phyloP scores from a whole-genome alignment of 1,139 yeast species.

The Taphrina wiesneri region DNA sequence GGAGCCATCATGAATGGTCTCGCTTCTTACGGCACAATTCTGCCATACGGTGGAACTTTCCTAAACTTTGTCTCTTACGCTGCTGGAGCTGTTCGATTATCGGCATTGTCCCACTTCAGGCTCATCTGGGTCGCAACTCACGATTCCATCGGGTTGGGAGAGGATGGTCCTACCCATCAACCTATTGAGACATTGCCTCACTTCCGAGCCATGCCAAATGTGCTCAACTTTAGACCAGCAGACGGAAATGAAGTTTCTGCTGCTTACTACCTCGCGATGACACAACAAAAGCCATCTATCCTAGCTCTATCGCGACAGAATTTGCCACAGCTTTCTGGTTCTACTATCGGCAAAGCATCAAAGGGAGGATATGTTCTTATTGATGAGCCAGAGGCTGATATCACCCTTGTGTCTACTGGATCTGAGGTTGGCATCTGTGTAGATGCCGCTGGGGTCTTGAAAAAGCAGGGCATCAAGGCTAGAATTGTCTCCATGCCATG shows the following conservation, averaged over 20 bases:
- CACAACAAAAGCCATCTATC: conserved; percentile 72
- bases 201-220: conserved; percentile 94
- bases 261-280: conserved; percentile 81
- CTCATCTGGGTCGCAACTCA: conserved; percentile 98
- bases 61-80: conserved; percentile 97
- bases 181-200: conserved; percentile 99
- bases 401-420: conserved; percentile 88
- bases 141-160: conserved; percentile 98
- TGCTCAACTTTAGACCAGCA: conserved; percentile 98
- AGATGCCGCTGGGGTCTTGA: conserved; percentile 74
- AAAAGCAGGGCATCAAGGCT: conserved; percentile 68
- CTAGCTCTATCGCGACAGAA: conserved; percentile 96
- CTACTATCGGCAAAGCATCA: conserved; percentile 83
- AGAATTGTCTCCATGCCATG: conserved; percentile 92
- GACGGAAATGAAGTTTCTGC: conserved; percentile 99
- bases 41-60: conserved; percentile 97
- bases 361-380: conserved; percentile 92
- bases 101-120: conserved; percentile 92
- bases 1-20: conserved; percentile 99
- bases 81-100: conserved; percentile 93
- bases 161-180: conserved; percentile 99
- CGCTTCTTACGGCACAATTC: conserved; percentile 90
- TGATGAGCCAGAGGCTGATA: conserved; percentile 61
- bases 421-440: conserved; percentile 88
- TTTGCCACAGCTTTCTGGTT: conserved; percentile 94